These are phyloP conservation scores for Juncus effusus DNA, from an alignment of 176 grass and related monocot species.

Conservation along the genomic window DNA sequence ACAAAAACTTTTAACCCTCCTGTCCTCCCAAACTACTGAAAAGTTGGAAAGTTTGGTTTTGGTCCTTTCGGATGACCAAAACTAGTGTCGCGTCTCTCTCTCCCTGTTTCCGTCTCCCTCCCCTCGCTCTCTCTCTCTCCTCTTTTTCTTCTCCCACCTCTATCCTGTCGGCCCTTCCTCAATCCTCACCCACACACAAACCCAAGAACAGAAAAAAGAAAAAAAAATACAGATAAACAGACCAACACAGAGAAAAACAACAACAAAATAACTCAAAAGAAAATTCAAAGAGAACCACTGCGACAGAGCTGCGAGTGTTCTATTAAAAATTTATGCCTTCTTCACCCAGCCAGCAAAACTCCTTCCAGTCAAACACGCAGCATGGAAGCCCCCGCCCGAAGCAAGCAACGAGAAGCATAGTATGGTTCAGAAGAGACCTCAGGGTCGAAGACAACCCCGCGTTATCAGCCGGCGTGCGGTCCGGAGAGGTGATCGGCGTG, in stretches of 20 bases:
- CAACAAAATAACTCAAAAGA: background rate
- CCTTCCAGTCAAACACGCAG: background rate
- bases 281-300: background rate
- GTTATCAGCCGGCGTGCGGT: constrained; percentile 49
- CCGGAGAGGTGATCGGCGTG: constrained; percentile 59
- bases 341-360: constrained; percentile 5
- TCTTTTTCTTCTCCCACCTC: background rate
- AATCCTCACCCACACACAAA: constrained; percentile 7
- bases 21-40: no score
- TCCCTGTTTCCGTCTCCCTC: background rate
- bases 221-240: background rate
- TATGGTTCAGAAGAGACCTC: constrained; percentile 86
- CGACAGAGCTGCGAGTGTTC: background rate
- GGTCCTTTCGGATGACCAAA: no score
- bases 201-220: background rate
- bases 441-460: constrained; percentile 87
- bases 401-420: constrained; percentile 36
- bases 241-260: background rate
- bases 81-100: no score
- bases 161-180: background rate
- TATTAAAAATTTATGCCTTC: constrained; percentile 5
- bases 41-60: no score
- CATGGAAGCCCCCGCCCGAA: background rate
- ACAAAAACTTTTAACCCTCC: no score
- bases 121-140: background rate